These are phyloP conservation scores for Nigrospora oryzae DNA, from an alignment of 2,329 filamentous ascomycete genomes.

Conservation along the genomic window DNA sequence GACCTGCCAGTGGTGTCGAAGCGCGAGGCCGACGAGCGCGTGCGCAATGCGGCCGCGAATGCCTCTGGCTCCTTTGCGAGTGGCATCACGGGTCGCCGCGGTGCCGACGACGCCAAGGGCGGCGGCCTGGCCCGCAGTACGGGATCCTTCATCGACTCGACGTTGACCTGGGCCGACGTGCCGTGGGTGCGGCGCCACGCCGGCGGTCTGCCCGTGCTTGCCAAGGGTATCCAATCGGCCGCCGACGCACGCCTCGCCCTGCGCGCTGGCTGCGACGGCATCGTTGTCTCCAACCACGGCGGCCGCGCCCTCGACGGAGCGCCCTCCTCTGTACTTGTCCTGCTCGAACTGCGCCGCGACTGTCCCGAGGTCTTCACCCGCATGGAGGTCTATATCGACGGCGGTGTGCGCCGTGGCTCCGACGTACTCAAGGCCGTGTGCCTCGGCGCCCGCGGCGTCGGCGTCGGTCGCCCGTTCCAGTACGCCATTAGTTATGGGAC, in stretches of 20 bases:
- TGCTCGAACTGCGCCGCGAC: constrained; percentile 55
- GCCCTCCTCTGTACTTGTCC: constrained; percentile 45
- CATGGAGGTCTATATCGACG: constrained; percentile 57
- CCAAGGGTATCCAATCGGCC: constrained; percentile 65
- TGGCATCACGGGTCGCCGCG: constrained; percentile 40
- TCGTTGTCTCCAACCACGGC: constrained; percentile 65
- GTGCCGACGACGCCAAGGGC: constrained; percentile 44
- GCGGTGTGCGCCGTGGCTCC: constrained; percentile 55
- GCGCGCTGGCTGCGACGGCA: constrained; percentile 54
- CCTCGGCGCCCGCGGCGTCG: constrained; percentile 55
- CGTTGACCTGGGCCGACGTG: constrained; percentile 55
- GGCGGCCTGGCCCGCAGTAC: constrained; percentile 46
- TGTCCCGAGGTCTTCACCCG: constrained; percentile 51
- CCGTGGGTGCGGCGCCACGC: constrained; percentile 53
- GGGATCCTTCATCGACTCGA: constrained; percentile 48
- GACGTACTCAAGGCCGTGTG: constrained; percentile 62
- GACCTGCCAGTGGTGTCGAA: constrained; percentile 51
- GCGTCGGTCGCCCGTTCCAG: constrained; percentile 52
- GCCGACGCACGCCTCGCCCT: constrained; percentile 54
- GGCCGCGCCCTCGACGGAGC: constrained; percentile 46
- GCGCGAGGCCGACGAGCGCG: constrained; percentile 36
- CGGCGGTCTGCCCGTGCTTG: constrained; percentile 44
- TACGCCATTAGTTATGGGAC: constrained; percentile 54
- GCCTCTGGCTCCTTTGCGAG: constrained; percentile 37
- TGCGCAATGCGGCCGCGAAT: constrained; percentile 13